Base-by-base conservation (phyloP, 2,329 filamentous ascomycete species). In the Penicillium hesseltinei region DNA sequence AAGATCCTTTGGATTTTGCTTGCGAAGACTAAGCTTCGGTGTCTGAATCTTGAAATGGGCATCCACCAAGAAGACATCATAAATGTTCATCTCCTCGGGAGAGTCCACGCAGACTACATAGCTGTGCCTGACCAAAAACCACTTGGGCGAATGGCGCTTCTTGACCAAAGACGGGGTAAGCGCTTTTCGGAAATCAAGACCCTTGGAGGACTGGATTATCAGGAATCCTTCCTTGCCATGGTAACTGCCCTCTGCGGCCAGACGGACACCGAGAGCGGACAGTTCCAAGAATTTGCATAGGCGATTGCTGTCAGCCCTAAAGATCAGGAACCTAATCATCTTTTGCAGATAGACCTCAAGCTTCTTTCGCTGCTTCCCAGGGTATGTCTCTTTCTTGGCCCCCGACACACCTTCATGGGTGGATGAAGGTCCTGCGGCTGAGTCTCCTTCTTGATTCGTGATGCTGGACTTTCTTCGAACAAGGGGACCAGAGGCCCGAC, bases 31-130 rank as follows among this genome's bases (percentile, higher is more conserved):
- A 75, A 81, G 66, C 80, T 82, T 71, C 75, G 92, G 92, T 54
- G 89, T 86, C 61, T 92, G 87, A 49, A 97, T 87, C 51, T 84
- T 82, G 75, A 99, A 99, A 67, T 90, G 88, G 1, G 89, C 83
- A 71, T 99, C 94, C 27, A 97, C 90, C n/a, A 99, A 82, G 73
- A 97, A 97, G 23, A 99, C 94, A 75, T 99, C 95, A 72, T 96
- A 97, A 35, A 97, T 95, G 69, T 96, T 93, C 89, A 97, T 96
- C 67, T 96, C 96, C 73, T 97, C 93, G 0, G 94, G 94, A 0
- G 94, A 97, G 71, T 97, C 93, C n/a, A 97, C 92, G 66, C 93
- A 97, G 44, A 96, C 93, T 58, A 99, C 88, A 70, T 99, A 99
- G 77, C 92, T 97, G 75, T 97, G 92, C 51, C 94, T 84, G n/a